These are phyloP conservation scores for Pistacia vera DNA, from an alignment of 345 rosid genomes.

Conservation along the genomic window DNA sequence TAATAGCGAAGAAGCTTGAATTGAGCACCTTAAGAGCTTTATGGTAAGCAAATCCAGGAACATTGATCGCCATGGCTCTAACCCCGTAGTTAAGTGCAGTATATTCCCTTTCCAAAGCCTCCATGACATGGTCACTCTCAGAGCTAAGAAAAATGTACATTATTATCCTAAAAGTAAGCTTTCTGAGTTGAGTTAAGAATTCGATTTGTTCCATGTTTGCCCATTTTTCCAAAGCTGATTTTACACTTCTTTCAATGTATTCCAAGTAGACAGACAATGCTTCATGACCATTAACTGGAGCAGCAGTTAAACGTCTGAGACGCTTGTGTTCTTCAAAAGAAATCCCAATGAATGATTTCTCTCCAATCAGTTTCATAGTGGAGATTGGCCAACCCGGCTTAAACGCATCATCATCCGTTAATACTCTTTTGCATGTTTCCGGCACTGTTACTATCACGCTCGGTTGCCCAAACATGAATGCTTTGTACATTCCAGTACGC, in stretches of 20 bases:
- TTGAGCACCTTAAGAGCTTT: constrained; percentile 70
- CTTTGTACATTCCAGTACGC: constrained; percentile 63
- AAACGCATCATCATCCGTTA: constrained; percentile 72
- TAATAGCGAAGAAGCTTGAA: no score
- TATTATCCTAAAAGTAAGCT: constrained; percentile 77
- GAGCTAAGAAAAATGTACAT: constrained; percentile 81
- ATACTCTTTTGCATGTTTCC: constrained; percentile 61
- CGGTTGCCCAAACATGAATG: constrained; percentile 83
- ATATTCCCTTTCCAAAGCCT: constrained; percentile 71
- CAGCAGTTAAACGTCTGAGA: constrained; percentile 69
- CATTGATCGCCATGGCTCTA: constrained; percentile 83
- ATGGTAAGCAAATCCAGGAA: constrained; percentile 87
- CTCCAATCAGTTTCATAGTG: constrained; percentile 66
- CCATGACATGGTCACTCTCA: constrained; percentile 64
- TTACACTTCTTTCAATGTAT: constrained; percentile 67
- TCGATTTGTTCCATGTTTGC: constrained; percentile 63
- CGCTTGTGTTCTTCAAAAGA: constrained; percentile 85
- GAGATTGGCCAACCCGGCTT: constrained; percentile 84
- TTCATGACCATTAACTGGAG: constrained; percentile 84
- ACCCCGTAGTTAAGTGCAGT: constrained; percentile 76
- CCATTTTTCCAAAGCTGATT: constrained; percentile 61
- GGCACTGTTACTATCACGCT: constrained; percentile 75
- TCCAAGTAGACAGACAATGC: constrained; percentile 62
- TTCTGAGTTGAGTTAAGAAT: constrained; percentile 67
- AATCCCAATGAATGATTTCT: constrained; percentile 72